Conservation (phyloP, 495 filamentous ascomycete species). For the Penicillium paxilli region DNA sequence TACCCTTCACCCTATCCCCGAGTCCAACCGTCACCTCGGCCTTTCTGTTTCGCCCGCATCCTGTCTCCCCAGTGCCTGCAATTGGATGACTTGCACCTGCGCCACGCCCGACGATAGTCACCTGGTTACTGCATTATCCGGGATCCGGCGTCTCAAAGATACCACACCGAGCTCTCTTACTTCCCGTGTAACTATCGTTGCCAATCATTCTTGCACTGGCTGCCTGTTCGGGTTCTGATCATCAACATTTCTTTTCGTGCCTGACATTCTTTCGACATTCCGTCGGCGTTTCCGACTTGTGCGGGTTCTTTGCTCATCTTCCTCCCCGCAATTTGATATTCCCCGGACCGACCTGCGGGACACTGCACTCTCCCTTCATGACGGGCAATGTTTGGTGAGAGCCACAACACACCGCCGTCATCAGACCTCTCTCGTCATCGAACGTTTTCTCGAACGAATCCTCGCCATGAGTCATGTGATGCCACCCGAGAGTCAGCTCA, state of each 20-base stretch:
- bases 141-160: constrained; percentile 1
- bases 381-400: constrained; percentile 25
- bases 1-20: constrained; percentile 15
- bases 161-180: background rate
- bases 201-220: constrained; percentile 9
- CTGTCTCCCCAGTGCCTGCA: background rate
- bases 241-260: constrained; percentile 4
- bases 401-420: constrained; percentile 9
- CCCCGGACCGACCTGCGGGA: constrained; percentile 2
- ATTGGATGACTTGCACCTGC: constrained; percentile 9
- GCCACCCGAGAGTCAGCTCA: constrained; percentile 9
- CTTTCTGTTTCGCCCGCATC: constrained; percentile 17
- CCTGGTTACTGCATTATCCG: background rate
- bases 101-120: constrained; percentile 12
- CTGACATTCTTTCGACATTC: constrained; percentile 7
- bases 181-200: constrained; percentile 7
- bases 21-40: constrained; percentile 15
- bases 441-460: constrained; percentile 4
- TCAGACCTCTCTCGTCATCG: background rate
- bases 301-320: background rate
- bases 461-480: constrained; percentile 29
- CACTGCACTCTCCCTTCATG: constrained; percentile 10
- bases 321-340: constrained; percentile 8
- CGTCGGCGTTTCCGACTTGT: background rate
- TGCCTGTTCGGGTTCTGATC: constrained; percentile 8